Evolutionary conservation across 192 early-diverging fungal species (phyloP).

Genomic region (Dispira parvispora): DNA sequence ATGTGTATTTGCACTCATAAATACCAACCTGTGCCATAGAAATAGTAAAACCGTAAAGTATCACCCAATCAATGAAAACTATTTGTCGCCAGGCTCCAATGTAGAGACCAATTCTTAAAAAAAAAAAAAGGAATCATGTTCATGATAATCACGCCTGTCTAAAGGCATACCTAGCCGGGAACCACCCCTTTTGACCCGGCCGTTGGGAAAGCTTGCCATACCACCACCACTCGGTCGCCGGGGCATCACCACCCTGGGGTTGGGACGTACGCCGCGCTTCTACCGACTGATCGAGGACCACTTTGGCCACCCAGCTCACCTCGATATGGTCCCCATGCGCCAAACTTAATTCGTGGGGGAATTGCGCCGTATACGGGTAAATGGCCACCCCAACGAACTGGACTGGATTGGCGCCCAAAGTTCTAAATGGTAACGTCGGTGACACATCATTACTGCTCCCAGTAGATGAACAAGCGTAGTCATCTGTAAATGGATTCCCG

Average conservation of each 20-base stretch:
- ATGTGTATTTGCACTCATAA: no score
- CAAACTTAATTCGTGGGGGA: not conserved
- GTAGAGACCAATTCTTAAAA: no score
- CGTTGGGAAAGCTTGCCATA: not conserved
- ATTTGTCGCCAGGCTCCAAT: no score
- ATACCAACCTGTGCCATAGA: no score
- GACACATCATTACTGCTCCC: not conserved
- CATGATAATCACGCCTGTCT: not conserved
- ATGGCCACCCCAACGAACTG: not conserved
- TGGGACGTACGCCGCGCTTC: not conserved
- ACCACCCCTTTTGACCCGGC: not conserved
- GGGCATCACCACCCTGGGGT: not conserved
- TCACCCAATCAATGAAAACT: no score
- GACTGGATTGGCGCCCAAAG: not conserved
- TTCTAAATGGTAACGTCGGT: not conserved
- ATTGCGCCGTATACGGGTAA: not conserved
- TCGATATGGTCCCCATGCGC: not conserved
- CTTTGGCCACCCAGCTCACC: not conserved
- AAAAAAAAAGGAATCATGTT: no score
- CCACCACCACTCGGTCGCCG: not conserved
- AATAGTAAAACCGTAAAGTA: no score
- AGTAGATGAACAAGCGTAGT: not conserved
- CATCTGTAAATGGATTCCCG: not conserved
- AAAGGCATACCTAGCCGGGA: slow-evolving; percentile 1
- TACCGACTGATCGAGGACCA: not conserved